Conservation (phyloP, 2,329 filamentous ascomycete genomes). For the Capronia americana region DNA sequence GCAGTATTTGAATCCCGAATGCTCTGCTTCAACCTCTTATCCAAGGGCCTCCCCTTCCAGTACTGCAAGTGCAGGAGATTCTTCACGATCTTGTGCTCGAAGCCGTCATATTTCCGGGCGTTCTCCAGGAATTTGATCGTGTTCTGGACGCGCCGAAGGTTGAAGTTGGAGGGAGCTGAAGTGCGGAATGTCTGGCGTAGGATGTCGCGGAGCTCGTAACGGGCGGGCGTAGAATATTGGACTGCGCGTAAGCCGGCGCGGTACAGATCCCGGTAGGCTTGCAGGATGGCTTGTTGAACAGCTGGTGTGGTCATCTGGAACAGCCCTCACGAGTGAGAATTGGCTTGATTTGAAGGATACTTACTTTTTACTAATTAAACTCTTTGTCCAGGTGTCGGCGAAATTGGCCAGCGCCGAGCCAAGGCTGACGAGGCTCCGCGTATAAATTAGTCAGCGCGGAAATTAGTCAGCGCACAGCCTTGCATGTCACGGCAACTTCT, state of each 20-base stretch:
- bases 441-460: not conserved
- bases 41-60: constrained; percentile 48
- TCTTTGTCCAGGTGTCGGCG: not conserved
- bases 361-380: not conserved
- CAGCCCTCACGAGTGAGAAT: not conserved
- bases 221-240: constrained; percentile 63
- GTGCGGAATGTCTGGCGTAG: constrained; percentile 53
- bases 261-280: constrained; percentile 65
- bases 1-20: constrained; percentile 38
- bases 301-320: constrained; percentile 7
- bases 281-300: constrained; percentile 45
- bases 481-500: not conserved
- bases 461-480: not conserved
- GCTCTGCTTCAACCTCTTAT: constrained; percentile 43
- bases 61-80: constrained; percentile 53
- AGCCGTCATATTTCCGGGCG: constrained; percentile 48
- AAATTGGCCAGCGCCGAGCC: not conserved
- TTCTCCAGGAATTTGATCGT: constrained; percentile 54
- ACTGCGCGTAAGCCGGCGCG: constrained; percentile 61
- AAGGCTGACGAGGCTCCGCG: not conserved
- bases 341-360: not conserved
- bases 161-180: constrained; percentile 46
- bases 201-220: constrained; percentile 58
- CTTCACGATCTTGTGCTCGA: constrained; percentile 57
- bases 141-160: constrained; percentile 50